Percentiles rank a stretch among this genome's conserved stretches.
These are phyloP conservation scores for Hygrophorus pudorinus DNA, from an alignment of 768 basidiomycete species.

Conservation along the genomic window DNA sequence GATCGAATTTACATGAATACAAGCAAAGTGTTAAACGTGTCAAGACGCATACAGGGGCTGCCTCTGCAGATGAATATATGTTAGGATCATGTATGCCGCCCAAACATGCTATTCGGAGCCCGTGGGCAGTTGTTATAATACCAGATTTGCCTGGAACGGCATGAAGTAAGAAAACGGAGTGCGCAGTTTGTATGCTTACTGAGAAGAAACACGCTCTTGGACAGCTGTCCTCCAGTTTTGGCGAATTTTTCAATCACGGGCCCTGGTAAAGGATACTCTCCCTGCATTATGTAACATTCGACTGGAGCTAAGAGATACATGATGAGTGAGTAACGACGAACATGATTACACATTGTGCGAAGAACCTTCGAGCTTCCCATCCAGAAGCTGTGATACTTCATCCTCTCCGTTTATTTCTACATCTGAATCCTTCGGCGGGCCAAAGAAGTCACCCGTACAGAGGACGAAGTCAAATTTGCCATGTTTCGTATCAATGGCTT, in stretches of 20 bases:
- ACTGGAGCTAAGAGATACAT: conserved; percentile 53
- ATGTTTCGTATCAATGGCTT: conserved; percentile 80
- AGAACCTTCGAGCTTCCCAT: conserved; percentile 58
- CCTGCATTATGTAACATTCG: conserved; percentile 91
- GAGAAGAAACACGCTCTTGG: conserved; percentile 74
- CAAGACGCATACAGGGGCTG: conserved; percentile 45
- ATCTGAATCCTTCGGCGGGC: conserved; percentile 29
- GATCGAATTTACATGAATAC: neutral
- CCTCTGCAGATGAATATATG: conserved; percentile 48
- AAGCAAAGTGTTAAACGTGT: neutral
- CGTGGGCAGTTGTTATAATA: conserved; percentile 67
- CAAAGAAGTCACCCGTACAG: conserved; percentile 83
- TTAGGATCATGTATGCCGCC: conserved; percentile 66
- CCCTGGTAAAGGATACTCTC: conserved; percentile 64
- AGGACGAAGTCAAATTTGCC: conserved; percentile 85
- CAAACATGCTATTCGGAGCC: conserved; percentile 77
- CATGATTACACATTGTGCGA: conserved; percentile 9
- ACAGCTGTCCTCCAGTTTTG: conserved; percentile 69
- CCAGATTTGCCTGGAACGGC: conserved; percentile 64
- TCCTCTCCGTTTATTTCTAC: conserved; percentile 29
- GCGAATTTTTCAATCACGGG: conserved; percentile 66
- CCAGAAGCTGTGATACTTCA: conserved; percentile 51
- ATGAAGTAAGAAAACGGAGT: conserved; percentile 2
- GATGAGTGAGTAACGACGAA: conserved; percentile 8
- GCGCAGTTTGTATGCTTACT: conserved; percentile 39